phyloP scores from a whole-genome alignment of 768 basidiomycete species.

The Pulveroboletus sp. region DNA sequence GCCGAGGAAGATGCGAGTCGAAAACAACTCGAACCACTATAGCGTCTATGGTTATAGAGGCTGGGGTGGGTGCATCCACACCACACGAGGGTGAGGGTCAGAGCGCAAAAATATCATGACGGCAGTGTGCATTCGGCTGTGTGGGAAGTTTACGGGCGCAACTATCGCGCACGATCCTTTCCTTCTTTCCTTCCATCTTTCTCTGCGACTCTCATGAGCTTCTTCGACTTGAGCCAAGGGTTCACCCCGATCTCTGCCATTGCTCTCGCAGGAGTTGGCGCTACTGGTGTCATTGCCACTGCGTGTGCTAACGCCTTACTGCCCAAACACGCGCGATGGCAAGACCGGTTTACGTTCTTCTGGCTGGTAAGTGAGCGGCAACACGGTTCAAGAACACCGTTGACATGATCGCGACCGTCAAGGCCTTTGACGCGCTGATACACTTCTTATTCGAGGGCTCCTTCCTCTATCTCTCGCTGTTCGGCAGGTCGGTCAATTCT shows the following conservation, averaged over 20 bases:
- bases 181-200: too few species aligned
- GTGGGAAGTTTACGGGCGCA: too few species aligned
- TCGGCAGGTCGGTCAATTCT: slow-evolving; percentile 68
- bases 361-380: slow-evolving; percentile 56
- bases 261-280: slow-evolving; percentile 57
- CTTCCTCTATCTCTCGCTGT: slow-evolving; percentile 72
- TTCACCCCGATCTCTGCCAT: slow-evolving; percentile 60
- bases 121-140: too few species aligned
- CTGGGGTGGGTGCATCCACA: too few species aligned
- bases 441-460: slow-evolving; percentile 79
- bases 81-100: too few species aligned
- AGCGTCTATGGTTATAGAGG: too few species aligned
- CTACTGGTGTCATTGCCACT: slow-evolving; percentile 47
- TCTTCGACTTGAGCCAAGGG: slow-evolving; percentile 19
- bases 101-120: too few species aligned
- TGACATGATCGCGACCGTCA: background rate
- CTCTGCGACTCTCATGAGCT: slow-evolving; percentile 11
- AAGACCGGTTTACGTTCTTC: slow-evolving; percentile 67
- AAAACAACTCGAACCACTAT: too few species aligned
- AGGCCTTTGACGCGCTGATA: slow-evolving; percentile 79
- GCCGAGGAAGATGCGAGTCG: too few species aligned
- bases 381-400: background rate
- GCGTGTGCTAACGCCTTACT: slow-evolving; percentile 51
- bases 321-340: slow-evolving; percentile 58
- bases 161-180: too few species aligned